Base-by-base conservation (phyloP, 2,329 filamentous ascomycete genomes). In the Aquanectria penicillioides region DNA sequence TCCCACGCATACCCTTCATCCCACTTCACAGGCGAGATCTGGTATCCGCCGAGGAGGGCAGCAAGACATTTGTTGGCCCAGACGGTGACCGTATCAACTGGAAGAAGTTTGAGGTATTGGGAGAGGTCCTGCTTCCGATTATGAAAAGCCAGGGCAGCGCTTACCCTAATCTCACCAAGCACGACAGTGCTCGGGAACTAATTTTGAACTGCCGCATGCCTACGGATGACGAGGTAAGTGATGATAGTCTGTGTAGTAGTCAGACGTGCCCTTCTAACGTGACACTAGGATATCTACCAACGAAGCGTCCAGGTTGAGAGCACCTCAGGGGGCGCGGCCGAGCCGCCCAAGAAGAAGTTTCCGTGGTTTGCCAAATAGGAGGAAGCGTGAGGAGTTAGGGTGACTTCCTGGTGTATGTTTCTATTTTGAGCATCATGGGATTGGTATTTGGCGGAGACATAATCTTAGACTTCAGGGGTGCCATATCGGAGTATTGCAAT, bases 21-120 rank as follows among this genome's bases (percentile, higher is more conserved):
- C 94, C 95, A 2, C 83, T 98, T 23, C 93, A 97, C 72, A 87
- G 92, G 37, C 86, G 94, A 63, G 95, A 99, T 77, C 83, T 99
- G 20, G 93, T 97, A 2, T 93, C 91, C 11, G 94, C 95, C 1
- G 93, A 97, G 71, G 92, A 97, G 76, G 95, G 94, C 28, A 97
- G 95, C 75, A 87, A 87, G 70, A 98, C 95, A 0, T 94, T 97
- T 73, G 81, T 98, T 2, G 92, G 91, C 7, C 83, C 86, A 2
- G 83, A 87, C 59, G 86, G 83, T 63, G 86, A 92, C 62, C 83
- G 92, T 48, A 92, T 99, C 73, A 98, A 98, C 74, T 99, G 95
- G 95, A 93, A 90, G 77, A 99, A 99, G 74, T 99, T 98, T 70
- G 94, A 98, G 75, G 90, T 99, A 26, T 88, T 98, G 77, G 94